Conservation (phyloP, 371 early-diverging fungal genomes). For the Funneliformis caledonium region DNA sequence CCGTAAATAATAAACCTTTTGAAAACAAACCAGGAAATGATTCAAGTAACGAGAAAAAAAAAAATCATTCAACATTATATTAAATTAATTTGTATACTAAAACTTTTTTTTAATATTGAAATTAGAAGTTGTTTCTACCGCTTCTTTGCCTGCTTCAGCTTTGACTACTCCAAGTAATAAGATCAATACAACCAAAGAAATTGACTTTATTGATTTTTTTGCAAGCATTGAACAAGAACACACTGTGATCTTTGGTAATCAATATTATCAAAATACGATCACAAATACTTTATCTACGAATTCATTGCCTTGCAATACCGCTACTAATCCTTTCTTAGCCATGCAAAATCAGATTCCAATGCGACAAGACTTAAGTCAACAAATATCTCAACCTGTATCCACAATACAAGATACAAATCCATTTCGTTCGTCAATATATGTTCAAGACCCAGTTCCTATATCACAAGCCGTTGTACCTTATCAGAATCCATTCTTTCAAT, state of each 20-base stretch:
- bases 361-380: neutral
- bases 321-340: constrained; percentile 36
- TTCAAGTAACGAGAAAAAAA: neutral
- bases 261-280: neutral
- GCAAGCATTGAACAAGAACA: constrained; percentile 70
- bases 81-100: neutral
- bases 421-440: constrained; percentile 30
- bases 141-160: constrained; percentile 44
- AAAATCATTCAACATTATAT: neutral
- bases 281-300: neutral
- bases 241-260: constrained; percentile 18
- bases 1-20: neutral
- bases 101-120: neutral
- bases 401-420: constrained; percentile 28
- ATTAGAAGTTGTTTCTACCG: constrained; percentile 11
- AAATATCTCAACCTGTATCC: neutral
- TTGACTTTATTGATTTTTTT: constrained; percentile 75
- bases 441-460: neutral
- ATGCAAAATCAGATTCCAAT: constrained; percentile 2
- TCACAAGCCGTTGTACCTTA: neutral
- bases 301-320: neutral
- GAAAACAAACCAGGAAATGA: neutral
- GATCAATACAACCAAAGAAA: constrained; percentile 44
- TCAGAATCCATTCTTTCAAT: neutral
- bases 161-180: constrained; percentile 41